Evolutionary conservation across 352 stramenopile genomes (phyloP), one percentile per base, ranked within the genome.

Genomic region (Pythium dissimile): DNA sequence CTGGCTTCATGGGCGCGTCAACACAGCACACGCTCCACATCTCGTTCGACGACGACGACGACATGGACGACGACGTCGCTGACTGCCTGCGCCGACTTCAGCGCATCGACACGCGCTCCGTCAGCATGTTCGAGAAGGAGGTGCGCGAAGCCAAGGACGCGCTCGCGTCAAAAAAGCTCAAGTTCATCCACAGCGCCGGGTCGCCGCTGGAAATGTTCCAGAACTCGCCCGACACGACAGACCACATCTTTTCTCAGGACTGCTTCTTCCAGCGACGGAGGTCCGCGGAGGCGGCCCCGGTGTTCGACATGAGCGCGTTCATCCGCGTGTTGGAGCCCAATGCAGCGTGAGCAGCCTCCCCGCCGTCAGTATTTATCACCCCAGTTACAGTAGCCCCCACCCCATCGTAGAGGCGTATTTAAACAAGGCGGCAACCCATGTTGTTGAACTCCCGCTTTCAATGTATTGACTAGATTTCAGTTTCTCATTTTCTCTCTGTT

Each of bases 241-340:
- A 68, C 35, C 49, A 53, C 27, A 51, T 44, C 18, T 39, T 67
- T 16, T 18, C 47, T 7, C 18, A 64, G 62, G 69, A 43, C 70
- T 79, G 47, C 24, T 58, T 49, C 28, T 23, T 48, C 18, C 38
- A 34, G 23, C 54, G 34, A 5, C 54, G 23, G 8, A 10, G 44
- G 46, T 73, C 49, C 65, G 41, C 59, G 46, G 20, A 71, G 46
- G 38, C n/a, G n/a, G n/a, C 30, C 20, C 21, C 58, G 50, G 61
- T 51, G 43, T 79, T 80, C 54, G 74, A 84, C 64, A 68, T 84
- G 64, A 72, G 60, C 28, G 48, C 71, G 5, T 80, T 83, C 60
- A 71, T 73, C 44, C 66, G 73, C 60, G 62, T 84, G 52, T 49
- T 69, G 18, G 54, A 69, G 30, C 50, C 47, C 47, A 35, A 62